phyloP scores from a whole-genome alignment of 371 early-diverging fungal species.

The Rhizomucor miehei region DNA sequence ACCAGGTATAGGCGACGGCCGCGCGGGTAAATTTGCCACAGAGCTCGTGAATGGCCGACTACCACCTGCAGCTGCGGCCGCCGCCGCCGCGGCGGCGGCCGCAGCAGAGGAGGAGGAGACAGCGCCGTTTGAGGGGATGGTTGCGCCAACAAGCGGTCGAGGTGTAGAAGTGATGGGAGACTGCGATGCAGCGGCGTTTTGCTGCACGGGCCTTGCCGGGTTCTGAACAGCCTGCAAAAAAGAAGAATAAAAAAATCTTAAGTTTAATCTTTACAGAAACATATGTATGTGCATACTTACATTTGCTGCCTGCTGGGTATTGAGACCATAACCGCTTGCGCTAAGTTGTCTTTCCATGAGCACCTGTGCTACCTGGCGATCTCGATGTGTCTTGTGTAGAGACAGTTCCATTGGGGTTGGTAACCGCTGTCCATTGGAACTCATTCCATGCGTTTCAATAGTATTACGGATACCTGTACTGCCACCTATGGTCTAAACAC shows the following conservation, averaged over 20 bases:
- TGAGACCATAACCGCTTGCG: conserved; percentile 54
- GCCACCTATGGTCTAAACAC: not conserved
- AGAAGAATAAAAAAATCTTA: too few relatives aligned
- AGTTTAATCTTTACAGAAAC: too few relatives aligned
- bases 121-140: conserved; percentile 15
- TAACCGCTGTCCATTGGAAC: conserved; percentile 47
- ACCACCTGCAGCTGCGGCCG: conserved; percentile 33
- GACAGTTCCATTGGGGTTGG: conserved; percentile 74
- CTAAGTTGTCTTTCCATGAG: conserved; percentile 67
- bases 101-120: conserved; percentile 16
- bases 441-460: conserved; percentile 46
- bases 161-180: conserved; percentile 21
- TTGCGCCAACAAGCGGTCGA: conserved; percentile 22
- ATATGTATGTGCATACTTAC: conserved; percentile 23
- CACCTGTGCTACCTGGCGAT: conserved; percentile 67
- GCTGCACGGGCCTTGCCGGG: not conserved
- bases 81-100: conserved; percentile 24
- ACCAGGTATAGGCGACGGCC: conserved; percentile 25
- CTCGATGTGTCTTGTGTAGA: conserved; percentile 68
- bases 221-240: not conserved
- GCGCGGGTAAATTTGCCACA: conserved; percentile 2
- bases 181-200: conserved; percentile 4
- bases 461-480: conserved; percentile 37
- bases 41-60: conserved; percentile 8
- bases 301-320: conserved; percentile 25